These are phyloP conservation scores for Ganoderma leucocontextum DNA, from an alignment of 1,284 basidiomycete genomes.

Conservation along the genomic window DNA sequence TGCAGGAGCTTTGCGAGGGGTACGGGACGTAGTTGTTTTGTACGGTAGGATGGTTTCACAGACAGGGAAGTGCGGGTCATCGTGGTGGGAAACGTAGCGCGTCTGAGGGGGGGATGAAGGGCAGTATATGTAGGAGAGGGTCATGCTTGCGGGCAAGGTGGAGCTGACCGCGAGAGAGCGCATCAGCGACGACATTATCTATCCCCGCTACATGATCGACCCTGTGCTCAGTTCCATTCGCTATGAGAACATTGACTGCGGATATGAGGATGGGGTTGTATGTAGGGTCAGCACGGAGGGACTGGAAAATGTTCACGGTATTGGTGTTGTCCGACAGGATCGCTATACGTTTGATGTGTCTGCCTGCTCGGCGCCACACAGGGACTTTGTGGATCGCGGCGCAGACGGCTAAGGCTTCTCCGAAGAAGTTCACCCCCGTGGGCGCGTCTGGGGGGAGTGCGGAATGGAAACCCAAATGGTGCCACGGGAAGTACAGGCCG, in stretches of 20 bases:
- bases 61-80: neutral
- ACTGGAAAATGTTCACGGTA: neutral
- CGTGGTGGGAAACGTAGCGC: neutral
- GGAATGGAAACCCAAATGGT: neutral
- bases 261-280: neutral
- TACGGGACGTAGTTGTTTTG: neutral
- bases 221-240: neutral
- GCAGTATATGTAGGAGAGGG: neutral
- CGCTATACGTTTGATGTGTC: neutral
- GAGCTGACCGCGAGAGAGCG: neutral
- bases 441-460: neutral
- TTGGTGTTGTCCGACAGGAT: neutral
- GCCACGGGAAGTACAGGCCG: too few species aligned
- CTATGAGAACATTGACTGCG: neutral
- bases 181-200: neutral
- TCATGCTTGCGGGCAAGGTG: neutral
- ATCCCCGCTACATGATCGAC: neutral
- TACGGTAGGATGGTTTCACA: too few species aligned
- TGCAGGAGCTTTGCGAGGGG: neutral
- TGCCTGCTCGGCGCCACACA: neutral
- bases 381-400: neutral
- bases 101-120: neutral
- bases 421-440: neutral
- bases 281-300: neutral
- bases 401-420: neutral